phyloP scores from a whole-genome alignment of 805 yeast genomes.

The Pichia sporocuriosa region DNA sequence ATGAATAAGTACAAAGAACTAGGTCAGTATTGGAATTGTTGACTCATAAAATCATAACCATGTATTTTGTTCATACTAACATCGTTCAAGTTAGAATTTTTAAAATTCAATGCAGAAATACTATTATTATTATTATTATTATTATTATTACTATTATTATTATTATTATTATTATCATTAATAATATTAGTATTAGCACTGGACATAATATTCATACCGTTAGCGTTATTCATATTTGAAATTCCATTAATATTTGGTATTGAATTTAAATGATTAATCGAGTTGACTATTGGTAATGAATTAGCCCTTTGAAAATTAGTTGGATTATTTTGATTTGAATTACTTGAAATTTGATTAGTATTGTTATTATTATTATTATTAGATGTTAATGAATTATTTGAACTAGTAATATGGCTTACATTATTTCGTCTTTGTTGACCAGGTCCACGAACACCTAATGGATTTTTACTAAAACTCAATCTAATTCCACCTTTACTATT shows the following conservation, averaged over 20 bases:
- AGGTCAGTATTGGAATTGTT: neutral
- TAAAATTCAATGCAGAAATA: too few relatives aligned
- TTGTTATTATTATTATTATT: neutral
- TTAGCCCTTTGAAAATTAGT: neutral
- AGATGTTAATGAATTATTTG: neutral
- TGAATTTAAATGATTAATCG: neutral
- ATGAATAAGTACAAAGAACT: neutral
- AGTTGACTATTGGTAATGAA: neutral
- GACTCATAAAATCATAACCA: neutral
- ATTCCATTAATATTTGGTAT: neutral
- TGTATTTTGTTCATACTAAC: neutral
- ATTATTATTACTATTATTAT: neutral
- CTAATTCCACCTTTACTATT: conserved; percentile 83
- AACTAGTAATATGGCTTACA: neutral
- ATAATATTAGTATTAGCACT: too few relatives aligned
- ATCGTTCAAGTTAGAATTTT: neutral
- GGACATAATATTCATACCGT: too few relatives aligned
- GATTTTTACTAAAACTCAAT: conserved; percentile 90
- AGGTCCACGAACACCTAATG: conserved; percentile 87
- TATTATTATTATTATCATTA: neutral
- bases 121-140: neutral
- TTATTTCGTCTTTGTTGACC: conserved; percentile 28
- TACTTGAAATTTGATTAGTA: neutral
- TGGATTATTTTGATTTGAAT: neutral
- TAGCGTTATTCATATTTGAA: neutral